phyloP scores from a whole-genome alignment of 1,284 basidiomycete genomes.

The Cutaneotrichosporon dermatis region DNA sequence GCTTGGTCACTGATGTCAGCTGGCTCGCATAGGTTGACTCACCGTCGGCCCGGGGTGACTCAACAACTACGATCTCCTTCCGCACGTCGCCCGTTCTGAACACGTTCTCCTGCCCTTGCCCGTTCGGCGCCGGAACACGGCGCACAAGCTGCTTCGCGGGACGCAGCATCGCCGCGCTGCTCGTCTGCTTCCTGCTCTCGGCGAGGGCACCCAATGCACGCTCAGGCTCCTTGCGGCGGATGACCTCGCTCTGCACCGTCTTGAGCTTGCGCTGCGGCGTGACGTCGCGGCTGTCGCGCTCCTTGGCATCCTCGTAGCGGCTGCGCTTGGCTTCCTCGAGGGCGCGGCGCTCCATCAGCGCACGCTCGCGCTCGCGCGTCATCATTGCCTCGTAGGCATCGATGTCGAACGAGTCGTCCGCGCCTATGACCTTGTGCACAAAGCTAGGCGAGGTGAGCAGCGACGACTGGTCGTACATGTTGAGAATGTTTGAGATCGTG shows the following conservation, averaged over 20 bases:
- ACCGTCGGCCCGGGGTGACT: neutral
- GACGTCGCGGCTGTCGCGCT: neutral
- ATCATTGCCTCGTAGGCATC: constrained; percentile 6
- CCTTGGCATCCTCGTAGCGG: constrained; percentile 8
- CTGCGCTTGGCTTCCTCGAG: constrained; percentile 6
- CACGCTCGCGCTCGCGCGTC: neutral
- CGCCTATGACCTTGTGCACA: constrained; percentile 34
- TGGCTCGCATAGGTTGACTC: neutral
- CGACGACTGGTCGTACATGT: neutral
- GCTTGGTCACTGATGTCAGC: constrained; percentile 1
- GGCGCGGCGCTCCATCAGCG: neutral
- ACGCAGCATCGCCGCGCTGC: neutral
- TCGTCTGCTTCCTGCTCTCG: neutral
- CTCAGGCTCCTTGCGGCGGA: constrained; percentile 12
- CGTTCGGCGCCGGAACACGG: neutral
- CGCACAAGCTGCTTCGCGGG: neutral
- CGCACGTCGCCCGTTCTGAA: neutral
- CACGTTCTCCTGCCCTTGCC: neutral
- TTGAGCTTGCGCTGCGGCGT: constrained; percentile 6
- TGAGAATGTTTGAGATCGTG: constrained; percentile 20
- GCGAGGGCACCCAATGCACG: neutral
- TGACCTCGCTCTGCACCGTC: constrained; percentile 19
- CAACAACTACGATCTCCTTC: neutral
- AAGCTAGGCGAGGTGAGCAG: constrained; percentile 39
- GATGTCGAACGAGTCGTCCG: constrained; percentile 7